Evolutionary conservation across 305 asterid genomes (phyloP).

Genomic region (Fraxinus dipetala): DNA sequence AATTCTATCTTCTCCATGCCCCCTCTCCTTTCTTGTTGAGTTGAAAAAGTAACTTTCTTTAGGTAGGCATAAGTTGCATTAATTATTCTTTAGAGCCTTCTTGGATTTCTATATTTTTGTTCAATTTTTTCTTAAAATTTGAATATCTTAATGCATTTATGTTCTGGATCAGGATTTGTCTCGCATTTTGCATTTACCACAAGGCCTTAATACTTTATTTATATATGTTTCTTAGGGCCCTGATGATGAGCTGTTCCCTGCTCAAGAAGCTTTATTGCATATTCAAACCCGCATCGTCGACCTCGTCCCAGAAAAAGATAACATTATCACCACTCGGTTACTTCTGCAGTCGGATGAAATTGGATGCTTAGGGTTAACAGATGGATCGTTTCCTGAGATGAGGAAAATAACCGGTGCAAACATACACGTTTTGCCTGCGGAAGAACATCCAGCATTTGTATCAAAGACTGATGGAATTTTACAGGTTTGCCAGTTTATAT

Average conservation of each 20-base stretch:
- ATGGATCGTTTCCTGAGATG: constrained; percentile 47
- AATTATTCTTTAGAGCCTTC: neutral
- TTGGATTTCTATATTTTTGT: neutral
- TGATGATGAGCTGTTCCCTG: constrained; percentile 94
- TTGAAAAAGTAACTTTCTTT: neutral
- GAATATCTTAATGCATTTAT: neutral
- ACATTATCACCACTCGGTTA: constrained; percentile 69
- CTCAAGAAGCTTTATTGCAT: constrained; percentile 97
- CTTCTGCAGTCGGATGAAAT: constrained; percentile 75
- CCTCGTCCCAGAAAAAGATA: constrained; percentile 75
- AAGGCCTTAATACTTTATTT: constrained; percentile 27
- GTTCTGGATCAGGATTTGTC: neutral
- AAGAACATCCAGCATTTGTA: constrained; percentile 60
- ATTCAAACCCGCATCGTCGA: constrained; percentile 85
- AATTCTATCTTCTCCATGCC: neutral
- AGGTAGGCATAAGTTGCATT: neutral
- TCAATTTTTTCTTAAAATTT: neutral
- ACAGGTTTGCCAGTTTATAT: constrained; percentile 50
- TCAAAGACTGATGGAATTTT: constrained; percentile 65
- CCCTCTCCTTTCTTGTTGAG: neutral
- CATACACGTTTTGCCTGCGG: constrained; percentile 58
- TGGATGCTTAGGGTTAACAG: constrained; percentile 51
- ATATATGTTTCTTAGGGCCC: constrained; percentile 65
- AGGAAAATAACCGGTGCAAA: constrained; percentile 65
- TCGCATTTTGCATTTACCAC: neutral